Percentiles rank a stretch among this genome's conserved stretches.
phyloP scores from a whole-genome alignment of 2,329 filamentous ascomycete genomes.

The Boeremia lycopersici region DNA sequence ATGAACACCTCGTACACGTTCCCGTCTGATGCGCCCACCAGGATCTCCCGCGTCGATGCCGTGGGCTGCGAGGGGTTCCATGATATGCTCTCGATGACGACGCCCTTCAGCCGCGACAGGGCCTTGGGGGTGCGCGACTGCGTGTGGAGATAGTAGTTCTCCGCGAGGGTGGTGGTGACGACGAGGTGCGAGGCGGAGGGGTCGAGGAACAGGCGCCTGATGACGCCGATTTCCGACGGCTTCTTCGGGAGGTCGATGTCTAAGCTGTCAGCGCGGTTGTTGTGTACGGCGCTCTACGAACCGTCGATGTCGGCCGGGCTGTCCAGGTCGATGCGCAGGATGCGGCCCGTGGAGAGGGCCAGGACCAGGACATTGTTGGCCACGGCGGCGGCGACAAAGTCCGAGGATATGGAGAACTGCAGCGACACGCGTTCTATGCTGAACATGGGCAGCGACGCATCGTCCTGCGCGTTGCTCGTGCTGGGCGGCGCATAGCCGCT shows the following conservation, averaged over 20 bases:
- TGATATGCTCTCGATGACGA: slow-evolving; percentile 85
- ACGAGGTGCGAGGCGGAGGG: slow-evolving; percentile 94
- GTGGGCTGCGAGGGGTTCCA: slow-evolving; percentile 96
- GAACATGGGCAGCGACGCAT: slow-evolving; percentile 81
- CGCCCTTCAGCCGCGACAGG: slow-evolving; percentile 80
- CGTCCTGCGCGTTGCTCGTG: slow-evolving; percentile 66
- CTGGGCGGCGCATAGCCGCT: slow-evolving; percentile 75
- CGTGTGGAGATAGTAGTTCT: slow-evolving; percentile 97
- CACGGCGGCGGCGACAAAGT: slow-evolving; percentile 95
- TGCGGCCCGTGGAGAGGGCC: slow-evolving; percentile 88
- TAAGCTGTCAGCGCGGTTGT: slow-evolving; percentile 43
- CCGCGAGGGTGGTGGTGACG: slow-evolving; percentile 86
- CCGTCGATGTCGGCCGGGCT: slow-evolving; percentile 90
- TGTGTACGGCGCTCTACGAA: slow-evolving; percentile 27
- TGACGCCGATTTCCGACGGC: slow-evolving; percentile 86
- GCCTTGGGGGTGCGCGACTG: slow-evolving; percentile 88
- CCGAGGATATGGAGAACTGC: slow-evolving; percentile 90
- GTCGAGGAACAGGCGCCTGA: slow-evolving; percentile 95
- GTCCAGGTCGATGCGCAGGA: slow-evolving; percentile 92
- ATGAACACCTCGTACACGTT: slow-evolving; percentile 95
- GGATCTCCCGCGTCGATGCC: slow-evolving; percentile 90
- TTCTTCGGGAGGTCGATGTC: slow-evolving; percentile 98
- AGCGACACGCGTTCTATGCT: slow-evolving; percentile 91
- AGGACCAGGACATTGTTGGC: slow-evolving; percentile 96
- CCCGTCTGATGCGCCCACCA: slow-evolving; percentile 89